Evolutionary conservation across 768 basidiomycete genomes (phyloP).

Genomic region (Epithele typhae): DNA sequence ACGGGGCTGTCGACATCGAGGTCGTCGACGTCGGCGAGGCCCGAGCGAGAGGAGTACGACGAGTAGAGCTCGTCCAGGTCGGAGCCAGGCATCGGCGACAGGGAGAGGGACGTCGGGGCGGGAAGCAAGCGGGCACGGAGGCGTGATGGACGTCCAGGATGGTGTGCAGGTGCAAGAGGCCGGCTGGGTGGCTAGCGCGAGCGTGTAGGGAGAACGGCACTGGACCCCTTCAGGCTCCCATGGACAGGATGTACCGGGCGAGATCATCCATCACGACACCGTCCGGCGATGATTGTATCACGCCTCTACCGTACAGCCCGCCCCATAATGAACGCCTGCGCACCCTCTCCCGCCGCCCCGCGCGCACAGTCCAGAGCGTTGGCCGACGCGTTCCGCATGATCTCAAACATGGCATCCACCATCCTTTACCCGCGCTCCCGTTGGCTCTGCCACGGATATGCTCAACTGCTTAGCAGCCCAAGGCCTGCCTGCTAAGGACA

Average conservation of each 20-base stretch:
- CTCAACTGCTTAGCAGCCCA: no score
- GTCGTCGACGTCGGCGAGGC: not conserved
- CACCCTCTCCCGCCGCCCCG: no score
- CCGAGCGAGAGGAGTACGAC: conserved; percentile 8
- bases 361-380: no score
- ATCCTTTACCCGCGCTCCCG: no score
- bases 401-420: no score
- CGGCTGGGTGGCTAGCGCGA: no score
- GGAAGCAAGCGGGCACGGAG: not conserved
- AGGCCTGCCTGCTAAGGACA: no score
- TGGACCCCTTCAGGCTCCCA: conserved; percentile 9
- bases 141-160: conserved; percentile 5
- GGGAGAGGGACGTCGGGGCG: not conserved
- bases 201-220: conserved; percentile 4
- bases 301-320: conserved; percentile 8
- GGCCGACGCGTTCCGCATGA: no score
- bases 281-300: conserved; percentile 13
- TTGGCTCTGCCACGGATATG: no score
- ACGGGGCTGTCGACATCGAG: conserved; percentile 14
- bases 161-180: conserved; percentile 7
- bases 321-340: no score
- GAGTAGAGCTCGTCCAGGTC: conserved; percentile 12
- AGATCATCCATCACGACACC: conserved; percentile 13
- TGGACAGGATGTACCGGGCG: conserved; percentile 7
- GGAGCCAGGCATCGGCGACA: conserved; percentile 7